phyloP scores from a whole-genome alignment of 1,139 yeast species.

The Scheffersomyces titani region DNA sequence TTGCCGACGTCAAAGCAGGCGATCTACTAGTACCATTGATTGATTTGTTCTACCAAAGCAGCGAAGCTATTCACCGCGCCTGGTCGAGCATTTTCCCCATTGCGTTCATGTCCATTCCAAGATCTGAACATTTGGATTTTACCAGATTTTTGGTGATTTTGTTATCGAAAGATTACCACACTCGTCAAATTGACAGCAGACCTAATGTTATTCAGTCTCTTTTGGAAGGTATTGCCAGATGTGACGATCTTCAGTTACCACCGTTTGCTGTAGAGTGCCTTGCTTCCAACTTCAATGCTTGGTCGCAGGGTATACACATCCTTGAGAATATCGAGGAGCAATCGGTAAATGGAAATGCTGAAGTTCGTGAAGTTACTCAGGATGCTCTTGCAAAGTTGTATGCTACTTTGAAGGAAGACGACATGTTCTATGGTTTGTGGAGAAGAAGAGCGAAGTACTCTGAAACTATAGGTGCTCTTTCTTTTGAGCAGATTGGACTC shows the following conservation, averaged over 20 bases:
- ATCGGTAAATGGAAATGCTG: conserved; percentile 66
- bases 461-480: conserved; percentile 89
- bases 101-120: conserved; percentile 70
- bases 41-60: conserved; percentile 81
- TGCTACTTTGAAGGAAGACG: conserved; percentile 88
- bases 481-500: conserved; percentile 92
- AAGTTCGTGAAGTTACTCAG: conserved; percentile 80
- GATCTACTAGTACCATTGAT: conserved; percentile 70
- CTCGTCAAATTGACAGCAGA: conserved; percentile 80
- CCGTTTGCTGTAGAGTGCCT: conserved; percentile 91
- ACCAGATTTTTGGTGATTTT: conserved; percentile 76
- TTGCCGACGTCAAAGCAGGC: conserved; percentile 52
- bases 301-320: conserved; percentile 87
- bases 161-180: conserved; percentile 87
- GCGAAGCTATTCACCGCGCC: conserved; percentile 76
- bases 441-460: conserved; percentile 91
- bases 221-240: conserved; percentile 75
- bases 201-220: conserved; percentile 88
- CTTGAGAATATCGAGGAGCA: conserved; percentile 74
- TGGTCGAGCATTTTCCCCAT: conserved; percentile 87
- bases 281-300: conserved; percentile 84
- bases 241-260: conserved; percentile 79
- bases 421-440: conserved; percentile 98
- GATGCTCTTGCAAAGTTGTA: conserved; percentile 92
- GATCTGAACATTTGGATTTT: conserved; percentile 81